Conservation (phyloP, 1,139 yeast species). For the Scheffersomyces quercinus region DNA sequence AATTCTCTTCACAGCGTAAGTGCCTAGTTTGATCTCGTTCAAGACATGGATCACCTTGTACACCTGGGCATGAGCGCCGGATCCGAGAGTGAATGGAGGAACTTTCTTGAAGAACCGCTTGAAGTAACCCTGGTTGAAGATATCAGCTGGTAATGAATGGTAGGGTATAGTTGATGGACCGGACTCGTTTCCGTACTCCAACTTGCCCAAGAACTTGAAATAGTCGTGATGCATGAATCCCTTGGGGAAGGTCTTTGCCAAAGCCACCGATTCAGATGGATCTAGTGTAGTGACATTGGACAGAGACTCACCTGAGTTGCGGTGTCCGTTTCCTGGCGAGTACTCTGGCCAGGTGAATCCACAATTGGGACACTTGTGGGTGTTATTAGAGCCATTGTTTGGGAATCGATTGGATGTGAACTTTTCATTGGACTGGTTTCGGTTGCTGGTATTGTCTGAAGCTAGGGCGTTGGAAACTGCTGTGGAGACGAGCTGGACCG, state of each 20-base stretch:
- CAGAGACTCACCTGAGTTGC: slow-evolving; percentile 1
- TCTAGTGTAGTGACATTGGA: slow-evolving; percentile 1
- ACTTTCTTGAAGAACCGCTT: slow-evolving; percentile 60
- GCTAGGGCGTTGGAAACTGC: too few relatives aligned
- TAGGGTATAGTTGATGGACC: neutral
- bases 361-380: slow-evolving; percentile 42
- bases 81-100: slow-evolving; percentile 53
- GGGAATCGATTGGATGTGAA: neutral
- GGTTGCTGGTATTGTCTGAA: neutral
- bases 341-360: slow-evolving; percentile 32
- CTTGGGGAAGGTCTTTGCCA: slow-evolving; percentile 7
- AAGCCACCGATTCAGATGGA: neutral
- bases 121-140: slow-evolving; percentile 75
- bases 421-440: neutral
- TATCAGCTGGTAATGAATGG: slow-evolving; percentile 32
- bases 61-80: slow-evolving; percentile 85
- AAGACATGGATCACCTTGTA: slow-evolving; percentile 79
- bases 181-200: slow-evolving; percentile 14
- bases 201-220: slow-evolving; percentile 37
- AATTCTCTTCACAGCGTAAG: slow-evolving; percentile 80
- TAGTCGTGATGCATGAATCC: slow-evolving; percentile 42
- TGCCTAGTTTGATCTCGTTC: slow-evolving; percentile 69
- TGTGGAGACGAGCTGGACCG: slow-evolving; percentile 35
- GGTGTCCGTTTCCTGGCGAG: neutral
- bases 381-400: neutral